phyloP scores from a whole-genome alignment of 805 yeast species.

The Cyberlindnera xylosilytica region DNA sequence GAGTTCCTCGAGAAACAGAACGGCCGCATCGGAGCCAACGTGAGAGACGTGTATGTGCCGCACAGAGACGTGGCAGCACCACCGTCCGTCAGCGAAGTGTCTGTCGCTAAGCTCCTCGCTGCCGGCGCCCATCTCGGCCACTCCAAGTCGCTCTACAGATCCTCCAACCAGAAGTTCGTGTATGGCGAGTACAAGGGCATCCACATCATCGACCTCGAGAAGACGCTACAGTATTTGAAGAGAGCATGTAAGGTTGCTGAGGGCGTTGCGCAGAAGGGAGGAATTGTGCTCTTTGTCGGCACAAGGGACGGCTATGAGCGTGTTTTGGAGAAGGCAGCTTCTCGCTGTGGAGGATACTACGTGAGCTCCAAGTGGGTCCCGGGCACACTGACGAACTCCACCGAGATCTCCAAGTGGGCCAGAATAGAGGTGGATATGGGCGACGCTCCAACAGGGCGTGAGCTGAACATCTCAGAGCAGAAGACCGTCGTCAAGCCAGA shows the following conservation, averaged over 20 bases:
- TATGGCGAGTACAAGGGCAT: constrained; percentile 89
- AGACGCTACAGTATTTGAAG: constrained; percentile 70
- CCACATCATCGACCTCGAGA: constrained; percentile 85
- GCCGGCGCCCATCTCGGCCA: constrained; percentile 97
- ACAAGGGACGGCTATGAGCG: constrained; percentile 75
- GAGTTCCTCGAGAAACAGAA: constrained; percentile 53
- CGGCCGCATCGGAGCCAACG: constrained; percentile 60
- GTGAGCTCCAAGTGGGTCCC: constrained; percentile 90
- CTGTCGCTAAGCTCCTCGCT: constrained; percentile 72
- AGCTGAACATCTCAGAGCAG: constrained; percentile 47
- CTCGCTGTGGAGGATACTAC: constrained; percentile 72
- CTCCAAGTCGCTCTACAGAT: constrained; percentile 72
- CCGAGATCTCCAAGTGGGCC: constrained; percentile 60
- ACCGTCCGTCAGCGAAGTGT: constrained; percentile 48
- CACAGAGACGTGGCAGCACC: constrained; percentile 64
- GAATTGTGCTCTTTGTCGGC: constrained; percentile 81
- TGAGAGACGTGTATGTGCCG: constrained; percentile 65
- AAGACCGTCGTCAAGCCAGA: constrained; percentile 76
- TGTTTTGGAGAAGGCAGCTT: constrained; percentile 76
- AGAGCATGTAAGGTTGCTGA: constrained; percentile 84
- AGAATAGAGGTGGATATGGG: constrained; percentile 75
- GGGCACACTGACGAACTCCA: constrained; percentile 86
- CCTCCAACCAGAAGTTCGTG: constrained; percentile 79
- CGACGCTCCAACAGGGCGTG: constrained; percentile 63
- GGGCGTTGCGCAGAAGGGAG: constrained; percentile 81